phyloP scores from a whole-genome alignment of 768 basidiomycete genomes.

The Calocybe indica region DNA sequence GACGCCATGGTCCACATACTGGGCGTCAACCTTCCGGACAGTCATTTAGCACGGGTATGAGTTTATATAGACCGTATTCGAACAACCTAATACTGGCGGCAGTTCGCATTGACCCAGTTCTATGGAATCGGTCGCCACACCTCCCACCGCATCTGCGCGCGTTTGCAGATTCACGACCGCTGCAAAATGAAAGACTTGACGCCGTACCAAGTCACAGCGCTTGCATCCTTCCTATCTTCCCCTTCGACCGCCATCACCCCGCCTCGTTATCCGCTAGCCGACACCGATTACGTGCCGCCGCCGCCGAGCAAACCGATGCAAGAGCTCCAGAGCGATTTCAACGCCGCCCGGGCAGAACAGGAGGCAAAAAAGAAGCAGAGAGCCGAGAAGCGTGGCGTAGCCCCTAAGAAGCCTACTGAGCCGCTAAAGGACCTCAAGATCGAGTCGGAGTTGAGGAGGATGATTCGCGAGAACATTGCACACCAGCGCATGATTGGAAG shows the following conservation, averaged over 20 bases:
- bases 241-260: slow-evolving; percentile 70
- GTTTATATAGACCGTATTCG: slow-evolving; percentile 20
- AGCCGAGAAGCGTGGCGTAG: slow-evolving; percentile 12
- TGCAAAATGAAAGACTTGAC: slow-evolving; percentile 79
- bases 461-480: slow-evolving; percentile 85
- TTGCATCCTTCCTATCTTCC: slow-evolving; percentile 93
- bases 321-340: slow-evolving; percentile 34
- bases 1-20: slow-evolving; percentile 77
- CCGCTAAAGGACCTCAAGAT: slow-evolving; percentile 72
- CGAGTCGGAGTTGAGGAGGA: slow-evolving; percentile 79
- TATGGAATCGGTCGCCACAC: slow-evolving; percentile 81
- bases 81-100: neutral
- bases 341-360: slow-evolving; percentile 20
- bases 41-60: slow-evolving; percentile 69
- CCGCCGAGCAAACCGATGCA: slow-evolving; percentile 33
- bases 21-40: slow-evolving; percentile 77
- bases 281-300: slow-evolving; percentile 42
- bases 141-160: slow-evolving; percentile 79
- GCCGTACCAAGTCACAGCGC: slow-evolving; percentile 80
- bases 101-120: slow-evolving; percentile 90
- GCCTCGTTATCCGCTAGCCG: slow-evolving; percentile 62
- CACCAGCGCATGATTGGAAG: slow-evolving; percentile 93
- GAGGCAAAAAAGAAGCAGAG: slow-evolving; percentile 24
- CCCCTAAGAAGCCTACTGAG: slow-evolving; percentile 34
- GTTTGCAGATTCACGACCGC: slow-evolving; percentile 86